Percentiles rank a stretch among this genome's conserved stretches.
Conservation (phyloP, 2,329 filamentous ascomycete genomes). For the Penicillium sp. region DNA sequence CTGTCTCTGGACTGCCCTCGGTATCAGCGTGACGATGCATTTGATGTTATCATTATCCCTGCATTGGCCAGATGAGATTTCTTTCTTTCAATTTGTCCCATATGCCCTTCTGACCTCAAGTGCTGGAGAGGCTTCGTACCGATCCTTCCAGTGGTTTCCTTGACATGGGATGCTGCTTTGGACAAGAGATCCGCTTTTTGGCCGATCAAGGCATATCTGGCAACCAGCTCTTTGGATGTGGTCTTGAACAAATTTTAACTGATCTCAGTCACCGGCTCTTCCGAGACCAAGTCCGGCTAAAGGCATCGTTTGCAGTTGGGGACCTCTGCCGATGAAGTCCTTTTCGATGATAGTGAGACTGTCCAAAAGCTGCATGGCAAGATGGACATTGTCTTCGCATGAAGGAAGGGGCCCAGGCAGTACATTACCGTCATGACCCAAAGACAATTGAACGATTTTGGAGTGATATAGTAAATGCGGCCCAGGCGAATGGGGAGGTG, state of each 20-base stretch:
- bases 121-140: constrained; percentile 12
- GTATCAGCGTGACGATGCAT: constrained; percentile 20
- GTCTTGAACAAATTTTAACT: constrained; percentile 53
- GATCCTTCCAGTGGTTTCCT: constrained; percentile 16
- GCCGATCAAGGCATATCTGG: constrained; percentile 17
- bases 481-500: constrained; percentile 19
- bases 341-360: not conserved
- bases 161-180: constrained; percentile 24
- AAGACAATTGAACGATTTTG: constrained; percentile 19
- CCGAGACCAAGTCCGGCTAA: constrained; percentile 53
- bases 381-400: constrained; percentile 17
- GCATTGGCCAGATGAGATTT: constrained; percentile 25
- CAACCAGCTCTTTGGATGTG: constrained; percentile 44
- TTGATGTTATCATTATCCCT: constrained; percentile 18
- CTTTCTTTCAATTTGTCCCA: constrained; percentile 20
- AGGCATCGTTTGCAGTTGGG: constrained; percentile 53
- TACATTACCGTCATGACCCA: constrained; percentile 21
- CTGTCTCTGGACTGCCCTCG: not conserved
- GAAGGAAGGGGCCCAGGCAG: not conserved
- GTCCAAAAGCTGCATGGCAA: constrained; percentile 9
- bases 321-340: constrained; percentile 36
- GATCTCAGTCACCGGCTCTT: constrained; percentile 64
- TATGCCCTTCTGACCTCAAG: constrained; percentile 12
- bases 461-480: constrained; percentile 14
- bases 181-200: constrained; percentile 21